phyloP scores from a whole-genome alignment of 129 eudicot genomes.

The Helichrysum umbraculigerum region DNA sequence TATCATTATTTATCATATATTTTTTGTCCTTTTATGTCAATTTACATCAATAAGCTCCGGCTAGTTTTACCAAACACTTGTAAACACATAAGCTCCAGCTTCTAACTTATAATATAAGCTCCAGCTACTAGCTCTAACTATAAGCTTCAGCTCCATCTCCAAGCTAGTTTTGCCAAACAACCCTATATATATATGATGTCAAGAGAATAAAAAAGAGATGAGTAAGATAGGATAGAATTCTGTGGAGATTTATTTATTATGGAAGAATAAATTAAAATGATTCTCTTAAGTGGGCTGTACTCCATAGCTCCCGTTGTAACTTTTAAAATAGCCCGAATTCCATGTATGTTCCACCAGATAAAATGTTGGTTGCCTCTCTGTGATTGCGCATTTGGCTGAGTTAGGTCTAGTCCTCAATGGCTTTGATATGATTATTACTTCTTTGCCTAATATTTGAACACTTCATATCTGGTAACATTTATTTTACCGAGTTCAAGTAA shows the following conservation, averaged over 20 bases:
- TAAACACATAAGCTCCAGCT: no score
- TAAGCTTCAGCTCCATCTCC: no score
- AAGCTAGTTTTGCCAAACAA: no score
- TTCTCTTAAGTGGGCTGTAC: background rate
- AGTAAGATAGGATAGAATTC: slow-evolving; percentile 14
- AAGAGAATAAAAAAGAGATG: slow-evolving; percentile 11
- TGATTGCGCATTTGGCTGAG: background rate
- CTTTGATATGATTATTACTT: background rate
- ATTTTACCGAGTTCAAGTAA: background rate
- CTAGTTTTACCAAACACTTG: no score
- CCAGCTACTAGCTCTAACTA: no score
- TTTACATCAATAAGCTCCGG: no score
- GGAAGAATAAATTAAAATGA: background rate
- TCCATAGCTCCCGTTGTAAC: background rate
- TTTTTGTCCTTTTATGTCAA: no score
- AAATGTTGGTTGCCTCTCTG: background rate
- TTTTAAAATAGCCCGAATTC: background rate
- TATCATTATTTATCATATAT: no score
- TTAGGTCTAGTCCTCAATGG: slow-evolving; percentile 6
- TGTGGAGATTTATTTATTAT: slow-evolving; percentile 1
- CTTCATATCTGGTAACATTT: background rate
- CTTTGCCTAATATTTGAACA: background rate
- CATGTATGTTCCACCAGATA: background rate
- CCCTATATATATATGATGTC: background rate
- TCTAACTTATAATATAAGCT: no score